Conservation (phyloP, 1,284 basidiomycete genomes). For the Leccinum glutinopallens region DNA sequence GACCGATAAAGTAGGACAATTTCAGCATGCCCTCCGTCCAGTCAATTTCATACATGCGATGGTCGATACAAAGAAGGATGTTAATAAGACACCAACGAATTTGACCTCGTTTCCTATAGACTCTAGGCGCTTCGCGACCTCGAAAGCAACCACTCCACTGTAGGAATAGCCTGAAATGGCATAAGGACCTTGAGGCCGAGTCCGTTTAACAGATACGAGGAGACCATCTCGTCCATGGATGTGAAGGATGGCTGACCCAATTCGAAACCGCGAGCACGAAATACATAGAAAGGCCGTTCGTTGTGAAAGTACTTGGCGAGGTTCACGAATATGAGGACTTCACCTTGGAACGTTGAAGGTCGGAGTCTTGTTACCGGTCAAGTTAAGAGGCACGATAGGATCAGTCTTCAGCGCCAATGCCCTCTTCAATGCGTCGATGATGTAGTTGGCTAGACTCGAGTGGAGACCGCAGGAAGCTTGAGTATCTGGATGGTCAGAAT, state of each 20-base stretch:
- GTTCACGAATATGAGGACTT: constrained; percentile 45
- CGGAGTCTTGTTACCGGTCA: constrained; percentile 41
- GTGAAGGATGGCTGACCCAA: constrained; percentile 37
- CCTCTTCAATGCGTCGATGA: constrained; percentile 22
- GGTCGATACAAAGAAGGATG: constrained; percentile 42
- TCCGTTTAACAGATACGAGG: constrained; percentile 40
- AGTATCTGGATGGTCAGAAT: constrained; percentile 43
- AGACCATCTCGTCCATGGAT: constrained; percentile 43
- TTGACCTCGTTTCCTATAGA: constrained; percentile 37
- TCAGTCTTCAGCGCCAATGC: constrained; percentile 23
- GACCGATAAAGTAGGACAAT: constrained; percentile 29
- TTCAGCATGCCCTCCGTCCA: constrained; percentile 45
- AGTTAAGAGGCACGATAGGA: constrained; percentile 39
- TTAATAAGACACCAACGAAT: constrained; percentile 42
- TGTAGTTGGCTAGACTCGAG: constrained; percentile 32
- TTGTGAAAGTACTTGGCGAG: constrained; percentile 39
- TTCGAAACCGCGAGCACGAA: constrained; percentile 45
- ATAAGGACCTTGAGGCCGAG: constrained; percentile 44
- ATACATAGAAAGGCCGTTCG: constrained; percentile 43
- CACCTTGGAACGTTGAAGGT: constrained; percentile 38
- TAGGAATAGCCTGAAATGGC: constrained; percentile 49
- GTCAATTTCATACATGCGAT: constrained; percentile 42
- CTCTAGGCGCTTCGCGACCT: constrained; percentile 43
- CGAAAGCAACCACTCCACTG: constrained; percentile 48
- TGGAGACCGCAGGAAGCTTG: constrained; percentile 37